Evolutionary conservation across 1,139 yeast genomes (phyloP), one percentile per base, ranked within the genome.

Genomic region (Hyphopichia burtonii): DNA sequence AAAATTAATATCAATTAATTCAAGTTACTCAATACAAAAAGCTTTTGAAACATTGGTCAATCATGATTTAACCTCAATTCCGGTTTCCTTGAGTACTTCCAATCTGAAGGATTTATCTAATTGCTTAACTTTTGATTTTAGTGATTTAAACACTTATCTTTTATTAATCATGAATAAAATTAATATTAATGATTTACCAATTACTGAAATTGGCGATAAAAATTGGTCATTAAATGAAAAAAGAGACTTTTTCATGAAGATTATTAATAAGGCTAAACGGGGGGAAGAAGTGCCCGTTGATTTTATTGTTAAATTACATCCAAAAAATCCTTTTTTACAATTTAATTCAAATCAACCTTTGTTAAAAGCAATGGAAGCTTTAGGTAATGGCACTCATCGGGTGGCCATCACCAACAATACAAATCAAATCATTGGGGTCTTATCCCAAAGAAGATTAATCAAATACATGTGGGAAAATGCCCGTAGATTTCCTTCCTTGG

Each of bases 371-470:
- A 86, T 87, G 54, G 96, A 88, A 60, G 83, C 86, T 15, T 72
- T 91, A 45, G 97, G 96, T 18, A 80, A 86, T 39, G 98, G 98
- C 8, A 96, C 89, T 9, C 98, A 93, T 64, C 76, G 98, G 57
- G 80, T 91, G 33, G 96, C 97, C 17, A 86, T 91, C 46, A 79
- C 87, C 11, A 65, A 47, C 50, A 63, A 53, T 63, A 71, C 31
- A 52, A 65, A 52, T 15, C 54, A 55, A 37, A 78, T 86, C 39
- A 77, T 82, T 3, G 98, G 97, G 44, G 80, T 93, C 15, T 73
- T 93, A 42, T 88, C 96, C 0, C 98, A 91, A 65, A 81, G 98
- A 62, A 78, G 98, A 54, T 69, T 89, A 52, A 78, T 90, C 44
- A 79, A 80, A 52, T 91, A 79, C 60, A 70, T 91, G 50, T 91